These are phyloP conservation scores for Pulveroboletus sp. DNA, from an alignment of 768 basidiomycete genomes.

Conservation along the genomic window DNA sequence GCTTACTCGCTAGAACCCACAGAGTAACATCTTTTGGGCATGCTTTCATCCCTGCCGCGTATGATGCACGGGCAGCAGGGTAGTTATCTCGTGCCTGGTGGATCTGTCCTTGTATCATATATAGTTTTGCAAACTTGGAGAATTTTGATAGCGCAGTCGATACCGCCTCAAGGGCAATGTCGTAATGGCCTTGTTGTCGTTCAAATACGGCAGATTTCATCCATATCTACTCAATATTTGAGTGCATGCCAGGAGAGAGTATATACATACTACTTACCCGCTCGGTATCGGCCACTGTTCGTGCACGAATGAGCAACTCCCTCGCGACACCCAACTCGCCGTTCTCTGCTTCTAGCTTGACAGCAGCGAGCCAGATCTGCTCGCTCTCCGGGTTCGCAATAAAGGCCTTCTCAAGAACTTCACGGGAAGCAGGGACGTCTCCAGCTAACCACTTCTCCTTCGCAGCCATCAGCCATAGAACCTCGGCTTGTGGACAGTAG, in stretches of 20 bases:
- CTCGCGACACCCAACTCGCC: conserved; percentile 82
- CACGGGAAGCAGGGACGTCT: conserved; percentile 86
- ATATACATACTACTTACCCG: conserved; percentile 47
- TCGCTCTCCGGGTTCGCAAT: conserved; percentile 95
- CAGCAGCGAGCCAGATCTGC: conserved; percentile 95
- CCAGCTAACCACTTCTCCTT: conserved; percentile 95
- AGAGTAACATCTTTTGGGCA: conserved; percentile 81
- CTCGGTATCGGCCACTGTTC: conserved; percentile 86
- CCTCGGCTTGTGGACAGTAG: conserved; percentile 92
- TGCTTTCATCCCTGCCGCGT: conserved; percentile 79
- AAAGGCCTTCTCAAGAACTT: conserved; percentile 86
- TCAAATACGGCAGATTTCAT: conserved; percentile 97
- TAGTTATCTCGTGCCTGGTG: conserved; percentile 58
- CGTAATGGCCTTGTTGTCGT: conserved; percentile 72
- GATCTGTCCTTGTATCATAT: conserved; percentile 98
- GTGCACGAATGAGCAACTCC: conserved; percentile 81
- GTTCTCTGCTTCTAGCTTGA: conserved; percentile 96
- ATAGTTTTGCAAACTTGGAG: conserved; percentile 86
- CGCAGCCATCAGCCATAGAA: conserved; percentile 96
- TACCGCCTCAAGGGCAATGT: conserved; percentile 71
- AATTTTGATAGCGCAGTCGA: conserved; percentile 74
- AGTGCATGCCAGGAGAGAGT: not conserved
- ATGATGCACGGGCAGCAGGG: conserved; percentile 71
- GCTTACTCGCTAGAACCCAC: conserved; percentile 83
- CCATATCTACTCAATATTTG: conserved; percentile 68